Conservation (phyloP, 495 filamentous ascomycete species). For the Amniculicola lignicola region DNA sequence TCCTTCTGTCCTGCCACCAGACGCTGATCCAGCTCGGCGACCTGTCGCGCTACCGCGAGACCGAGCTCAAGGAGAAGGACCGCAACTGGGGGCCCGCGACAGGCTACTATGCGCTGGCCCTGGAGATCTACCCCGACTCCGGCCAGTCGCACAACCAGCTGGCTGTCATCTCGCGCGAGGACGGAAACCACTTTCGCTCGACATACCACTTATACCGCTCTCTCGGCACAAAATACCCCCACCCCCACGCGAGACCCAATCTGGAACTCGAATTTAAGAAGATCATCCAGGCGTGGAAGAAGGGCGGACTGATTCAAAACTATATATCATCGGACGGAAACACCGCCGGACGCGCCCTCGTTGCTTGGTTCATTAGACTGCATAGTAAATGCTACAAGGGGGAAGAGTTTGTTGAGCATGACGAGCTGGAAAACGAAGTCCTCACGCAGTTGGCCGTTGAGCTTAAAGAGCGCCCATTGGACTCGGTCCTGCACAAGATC, state of each 20-base stretch:
- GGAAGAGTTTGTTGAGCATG: constrained; percentile 64
- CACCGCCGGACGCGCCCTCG: constrained; percentile 54
- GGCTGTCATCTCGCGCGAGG: constrained; percentile 75
- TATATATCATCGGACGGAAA: constrained; percentile 46
- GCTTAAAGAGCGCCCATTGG: constrained; percentile 64
- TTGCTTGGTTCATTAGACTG: constrained; percentile 81
- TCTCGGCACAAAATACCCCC: constrained; percentile 65
- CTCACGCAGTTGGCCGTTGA: constrained; percentile 70
- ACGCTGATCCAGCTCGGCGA: constrained; percentile 86
- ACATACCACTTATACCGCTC: constrained; percentile 89
- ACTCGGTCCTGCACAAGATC: constrained; percentile 70
- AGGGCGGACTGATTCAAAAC: constrained; percentile 55
- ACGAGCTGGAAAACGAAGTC: constrained; percentile 84
- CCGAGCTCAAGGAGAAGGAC: constrained; percentile 59
- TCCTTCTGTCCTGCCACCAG: constrained; percentile 74
- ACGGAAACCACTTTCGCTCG: constrained; percentile 72
- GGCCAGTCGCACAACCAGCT: constrained; percentile 84
- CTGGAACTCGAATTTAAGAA: constrained; percentile 79
- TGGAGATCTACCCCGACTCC: constrained; percentile 70
- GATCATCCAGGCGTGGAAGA: constrained; percentile 58
- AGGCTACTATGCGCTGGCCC: constrained; percentile 80
- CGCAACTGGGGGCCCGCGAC: constrained; percentile 76
- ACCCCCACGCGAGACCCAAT: constrained; percentile 68
- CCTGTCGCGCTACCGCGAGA: constrained; percentile 84
- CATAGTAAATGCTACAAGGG: constrained; percentile 82